These are phyloP conservation scores for Colletotrichum eleusines DNA, from an alignment of 2,329 filamentous ascomycete genomes.

Conservation along the genomic window DNA sequence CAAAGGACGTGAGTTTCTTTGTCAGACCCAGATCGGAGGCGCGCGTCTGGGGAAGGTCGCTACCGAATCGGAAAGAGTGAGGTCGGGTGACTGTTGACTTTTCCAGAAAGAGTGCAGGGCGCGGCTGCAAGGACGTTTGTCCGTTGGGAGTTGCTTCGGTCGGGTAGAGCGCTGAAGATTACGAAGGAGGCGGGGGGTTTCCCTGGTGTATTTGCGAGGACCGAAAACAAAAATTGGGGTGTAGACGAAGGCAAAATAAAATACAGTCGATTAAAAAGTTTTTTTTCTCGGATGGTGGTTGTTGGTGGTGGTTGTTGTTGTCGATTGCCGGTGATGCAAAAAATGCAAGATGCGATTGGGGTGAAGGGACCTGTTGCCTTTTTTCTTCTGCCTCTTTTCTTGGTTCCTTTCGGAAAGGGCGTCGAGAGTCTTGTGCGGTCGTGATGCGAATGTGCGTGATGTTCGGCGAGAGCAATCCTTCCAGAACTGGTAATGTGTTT, in stretches of 20 bases:
- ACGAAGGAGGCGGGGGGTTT: constrained; percentile 9
- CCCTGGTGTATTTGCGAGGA: constrained; percentile 25
- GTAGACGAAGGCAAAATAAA: constrained; percentile 45
- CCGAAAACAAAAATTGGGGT: background rate
- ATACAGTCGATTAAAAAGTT: constrained; percentile 55
- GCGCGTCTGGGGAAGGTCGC: constrained; percentile 2
- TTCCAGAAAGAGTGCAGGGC: constrained; percentile 1
- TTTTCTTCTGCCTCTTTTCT: background rate
- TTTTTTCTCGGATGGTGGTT: constrained; percentile 35
- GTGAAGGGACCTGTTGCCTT: background rate
- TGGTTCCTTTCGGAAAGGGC: constrained; percentile 7
- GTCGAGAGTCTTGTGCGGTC: constrained; percentile 12
- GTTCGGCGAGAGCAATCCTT: constrained; percentile 33
- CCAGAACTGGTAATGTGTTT: constrained; percentile 35
- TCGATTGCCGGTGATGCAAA: constrained; percentile 20
- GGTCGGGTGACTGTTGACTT: constrained; percentile 14
- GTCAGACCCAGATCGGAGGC: constrained; percentile 19
- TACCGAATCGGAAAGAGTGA: constrained; percentile 6
- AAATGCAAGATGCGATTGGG: constrained; percentile 25
- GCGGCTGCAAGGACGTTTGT: constrained; percentile 6
- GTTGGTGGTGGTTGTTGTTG: background rate
- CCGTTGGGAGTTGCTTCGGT: constrained; percentile 4
- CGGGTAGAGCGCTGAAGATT: constrained; percentile 35
- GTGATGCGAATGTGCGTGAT: constrained; percentile 33
- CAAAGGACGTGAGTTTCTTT: constrained; percentile 32